Base-by-base conservation (phyloP, 345 rosid genomes). In the Hibiscus syriacus region DNA sequence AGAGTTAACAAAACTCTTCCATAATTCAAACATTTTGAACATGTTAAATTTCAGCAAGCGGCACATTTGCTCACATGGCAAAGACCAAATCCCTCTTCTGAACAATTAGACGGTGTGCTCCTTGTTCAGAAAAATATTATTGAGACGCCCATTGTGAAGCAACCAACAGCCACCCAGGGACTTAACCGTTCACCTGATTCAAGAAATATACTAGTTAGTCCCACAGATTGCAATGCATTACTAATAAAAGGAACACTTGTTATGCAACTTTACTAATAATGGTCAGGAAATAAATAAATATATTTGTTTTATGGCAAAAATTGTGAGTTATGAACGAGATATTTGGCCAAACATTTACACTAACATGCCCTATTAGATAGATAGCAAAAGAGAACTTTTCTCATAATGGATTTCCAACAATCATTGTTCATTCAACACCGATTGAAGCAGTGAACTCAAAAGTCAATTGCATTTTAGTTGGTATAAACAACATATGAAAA, bases 111-210 rank as follows among this genome's bases (percentile, higher is more conserved):
- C 13, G 54, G 62, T 20, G 57, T 20, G 23, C 1, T 71, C 55
- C 20, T 73, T 55, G 32, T 60, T 85, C 78, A 93, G 82, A 93
- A 82, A n/a, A 90, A 90, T 67, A 90, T 82, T 64, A 90, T 88
- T 0, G 92, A 93, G 23, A 93, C 72, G 3, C 97, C 98, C 96
- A 89, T 89, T 26, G 84, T 69, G 73, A 94, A 85, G 86, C 99
- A 94, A 62, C 99, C 98, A 4, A 69, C n/a, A n/a, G n/a, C n/a
- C n/a, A n/a, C n/a, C n/a, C n/a, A n/a, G n/a, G n/a, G n/a, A n/a
- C n/a, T n/a, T 80, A 89, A 78, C 52, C 97, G 92, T 76, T 94
- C 98, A 74, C 99, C 99, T 88, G 74, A 59, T 72, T 64, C 78
- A 80, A 39, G 64, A 80, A 63, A 39, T 34, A 45, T 25, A 62